Evolutionary conservation across 2,329 filamentous ascomycete genomes (phyloP).

Genomic region (Paraconiothyrium brasiliense): DNA sequence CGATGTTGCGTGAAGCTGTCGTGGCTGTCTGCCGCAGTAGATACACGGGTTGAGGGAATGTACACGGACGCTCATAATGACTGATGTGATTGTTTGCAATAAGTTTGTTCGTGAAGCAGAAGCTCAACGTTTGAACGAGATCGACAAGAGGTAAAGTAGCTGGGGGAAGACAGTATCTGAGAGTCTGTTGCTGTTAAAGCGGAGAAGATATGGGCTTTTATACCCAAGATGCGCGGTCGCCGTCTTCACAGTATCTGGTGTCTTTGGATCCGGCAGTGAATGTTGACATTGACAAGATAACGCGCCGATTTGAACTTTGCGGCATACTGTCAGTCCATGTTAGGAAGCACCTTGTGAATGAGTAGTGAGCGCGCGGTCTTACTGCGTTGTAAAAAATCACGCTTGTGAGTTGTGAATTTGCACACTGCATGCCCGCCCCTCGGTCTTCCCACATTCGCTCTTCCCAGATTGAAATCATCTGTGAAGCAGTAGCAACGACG

Average conservation of each 20-base stretch:
- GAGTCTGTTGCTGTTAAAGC: background rate
- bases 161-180: background rate
- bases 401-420: too few relatives aligned
- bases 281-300: background rate
- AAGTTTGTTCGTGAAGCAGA: background rate
- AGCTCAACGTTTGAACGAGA: background rate
- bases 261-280: background rate
- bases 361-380: too few relatives aligned
- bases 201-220: background rate
- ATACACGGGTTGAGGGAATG: background rate
- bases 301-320: background rate
- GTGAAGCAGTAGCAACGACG: background rate
- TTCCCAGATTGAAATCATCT: background rate
- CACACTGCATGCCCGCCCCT: too few relatives aligned
- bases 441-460: background rate
- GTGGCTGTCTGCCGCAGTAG: background rate
- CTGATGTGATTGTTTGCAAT: too few relatives aligned
- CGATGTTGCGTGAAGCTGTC: background rate
- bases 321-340: background rate
- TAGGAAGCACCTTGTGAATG: background rate
- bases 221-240: background rate
- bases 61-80: background rate
- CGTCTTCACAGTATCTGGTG: background rate
- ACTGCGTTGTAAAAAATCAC: too few relatives aligned
- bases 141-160: background rate